These are phyloP conservation scores for Paramyrothecium roridum DNA, from an alignment of 2,329 filamentous ascomycete species.

Conservation along the genomic window DNA sequence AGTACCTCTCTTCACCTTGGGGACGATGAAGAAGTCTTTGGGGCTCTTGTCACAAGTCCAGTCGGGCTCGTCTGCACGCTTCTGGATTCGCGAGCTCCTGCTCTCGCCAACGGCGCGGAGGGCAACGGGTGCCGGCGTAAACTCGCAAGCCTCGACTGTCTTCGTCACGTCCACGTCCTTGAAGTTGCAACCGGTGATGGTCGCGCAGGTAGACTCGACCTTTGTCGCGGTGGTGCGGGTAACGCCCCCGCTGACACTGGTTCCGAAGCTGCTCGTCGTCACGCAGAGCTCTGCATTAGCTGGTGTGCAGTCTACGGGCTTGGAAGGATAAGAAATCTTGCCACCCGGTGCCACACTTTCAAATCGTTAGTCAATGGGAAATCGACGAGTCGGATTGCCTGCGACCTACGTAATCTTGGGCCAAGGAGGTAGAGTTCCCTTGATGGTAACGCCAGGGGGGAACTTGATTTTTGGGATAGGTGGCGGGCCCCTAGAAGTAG, in stretches of 20 bases:
- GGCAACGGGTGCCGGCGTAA: not conserved
- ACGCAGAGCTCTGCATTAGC: not conserved
- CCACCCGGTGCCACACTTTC: not conserved
- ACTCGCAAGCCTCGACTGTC: not conserved
- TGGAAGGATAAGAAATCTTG: not conserved
- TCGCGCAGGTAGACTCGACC: not conserved
- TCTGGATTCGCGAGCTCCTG: too few relatives aligned
- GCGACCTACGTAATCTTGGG: not conserved
- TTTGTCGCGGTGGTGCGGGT: not conserved
- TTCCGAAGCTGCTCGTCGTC: not conserved
- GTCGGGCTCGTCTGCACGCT: too few relatives aligned
- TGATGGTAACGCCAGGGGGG: not conserved
- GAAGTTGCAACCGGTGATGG: not conserved
- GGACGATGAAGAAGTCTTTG: too few relatives aligned
- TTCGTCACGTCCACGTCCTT: not conserved
- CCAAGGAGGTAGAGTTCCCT: not conserved
- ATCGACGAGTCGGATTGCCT: not conserved
- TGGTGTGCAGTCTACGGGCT: not conserved
- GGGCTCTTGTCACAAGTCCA: too few relatives aligned
- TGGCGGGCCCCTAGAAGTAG: not conserved
- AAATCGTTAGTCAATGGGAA: not conserved
- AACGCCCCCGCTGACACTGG: not conserved
- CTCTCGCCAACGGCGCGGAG: not conserved
- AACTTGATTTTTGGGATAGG: not conserved
- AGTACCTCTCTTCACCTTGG: too few relatives aligned